A percentile compares a stretch with the other conserved stretches of the same genome.
These are phyloP conservation scores for Tuber calosporum DNA, from an alignment of 495 filamentous ascomycete genomes.

Conservation along the genomic window DNA sequence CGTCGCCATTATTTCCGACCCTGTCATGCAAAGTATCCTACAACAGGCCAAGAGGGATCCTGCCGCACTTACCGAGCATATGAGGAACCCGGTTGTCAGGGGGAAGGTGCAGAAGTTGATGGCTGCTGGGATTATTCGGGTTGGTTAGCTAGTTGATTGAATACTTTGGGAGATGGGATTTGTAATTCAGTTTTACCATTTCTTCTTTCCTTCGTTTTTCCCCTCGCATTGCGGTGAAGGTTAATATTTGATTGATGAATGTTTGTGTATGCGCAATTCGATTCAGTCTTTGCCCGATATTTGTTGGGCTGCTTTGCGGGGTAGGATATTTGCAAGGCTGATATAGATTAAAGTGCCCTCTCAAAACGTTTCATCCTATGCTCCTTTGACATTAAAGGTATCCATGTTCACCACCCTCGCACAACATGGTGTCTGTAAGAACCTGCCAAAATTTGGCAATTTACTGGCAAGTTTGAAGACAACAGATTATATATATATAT, in stretches of 20 bases:
- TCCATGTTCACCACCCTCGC: too few relatives aligned
- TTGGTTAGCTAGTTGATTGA: constrained; percentile 48
- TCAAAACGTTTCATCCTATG: too few relatives aligned
- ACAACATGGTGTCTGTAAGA: too few relatives aligned
- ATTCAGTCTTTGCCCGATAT: neutral
- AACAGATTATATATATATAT: too few relatives aligned
- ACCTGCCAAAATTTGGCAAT: too few relatives aligned
- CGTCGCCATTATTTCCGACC: constrained; percentile 73
- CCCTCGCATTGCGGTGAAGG: neutral
- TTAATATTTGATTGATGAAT: neutral
- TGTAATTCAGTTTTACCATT: constrained; percentile 12
- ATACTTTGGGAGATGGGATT: neutral
- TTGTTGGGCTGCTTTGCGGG: neutral
- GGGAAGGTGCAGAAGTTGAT: constrained; percentile 87
- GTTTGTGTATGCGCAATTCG: neutral
- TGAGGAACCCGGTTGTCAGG: constrained; percentile 79
- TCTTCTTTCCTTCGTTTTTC: constrained; percentile 13
- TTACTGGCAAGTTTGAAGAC: too few relatives aligned
- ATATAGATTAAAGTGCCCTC: too few relatives aligned
- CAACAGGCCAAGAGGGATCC: constrained; percentile 86
- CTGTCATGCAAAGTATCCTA: constrained; percentile 95
- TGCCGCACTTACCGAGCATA: constrained; percentile 85
- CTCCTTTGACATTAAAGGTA: too few relatives aligned
- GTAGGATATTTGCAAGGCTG: neutral
- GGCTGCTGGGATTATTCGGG: constrained; percentile 81